Evolutionary conservation across 2,329 filamentous ascomycete species (phyloP).

Genomic region (Annulohypoxylon truncatum): DNA sequence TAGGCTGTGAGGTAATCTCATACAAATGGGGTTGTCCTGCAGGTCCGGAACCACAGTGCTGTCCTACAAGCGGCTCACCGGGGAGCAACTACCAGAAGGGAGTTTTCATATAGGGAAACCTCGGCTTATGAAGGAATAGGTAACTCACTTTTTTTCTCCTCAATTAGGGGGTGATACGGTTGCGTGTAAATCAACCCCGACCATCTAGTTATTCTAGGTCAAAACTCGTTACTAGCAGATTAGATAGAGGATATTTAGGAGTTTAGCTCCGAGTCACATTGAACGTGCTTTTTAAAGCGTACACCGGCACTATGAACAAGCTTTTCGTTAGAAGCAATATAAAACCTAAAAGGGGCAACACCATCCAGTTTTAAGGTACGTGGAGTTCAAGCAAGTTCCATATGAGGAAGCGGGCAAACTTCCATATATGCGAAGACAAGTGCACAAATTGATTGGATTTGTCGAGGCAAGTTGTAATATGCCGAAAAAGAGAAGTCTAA

Average conservation of each 20-base stretch:
- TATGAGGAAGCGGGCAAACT: neutral
- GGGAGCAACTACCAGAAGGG: neutral
- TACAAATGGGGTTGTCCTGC: neutral
- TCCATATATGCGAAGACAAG: neutral
- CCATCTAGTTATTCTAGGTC: neutral
- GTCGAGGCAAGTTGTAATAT: neutral
- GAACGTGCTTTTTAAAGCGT: neutral
- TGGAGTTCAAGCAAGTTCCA: neutral
- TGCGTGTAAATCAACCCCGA: neutral
- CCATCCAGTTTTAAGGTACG: neutral
- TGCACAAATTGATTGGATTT: neutral
- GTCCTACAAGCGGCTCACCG: neutral
- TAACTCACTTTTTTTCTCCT: too few species aligned
- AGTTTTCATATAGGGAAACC: too few species aligned
- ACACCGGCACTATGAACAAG: neutral
- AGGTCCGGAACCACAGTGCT: neutral
- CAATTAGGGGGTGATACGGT: too few species aligned
- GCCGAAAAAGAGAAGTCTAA: neutral
- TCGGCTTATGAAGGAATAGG: too few species aligned
- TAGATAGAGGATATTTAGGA: neutral
- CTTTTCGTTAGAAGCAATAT: neutral
- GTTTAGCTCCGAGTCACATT: neutral
- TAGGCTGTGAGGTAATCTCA: neutral
- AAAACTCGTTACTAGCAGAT: neutral
- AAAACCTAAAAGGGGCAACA: slow-evolving; percentile 15